A percentile compares a stretch with the other conserved stretches of the same genome.
phyloP scores from a whole-genome alignment of 345 rosid species.

The Eucalyptus melliodora region DNA sequence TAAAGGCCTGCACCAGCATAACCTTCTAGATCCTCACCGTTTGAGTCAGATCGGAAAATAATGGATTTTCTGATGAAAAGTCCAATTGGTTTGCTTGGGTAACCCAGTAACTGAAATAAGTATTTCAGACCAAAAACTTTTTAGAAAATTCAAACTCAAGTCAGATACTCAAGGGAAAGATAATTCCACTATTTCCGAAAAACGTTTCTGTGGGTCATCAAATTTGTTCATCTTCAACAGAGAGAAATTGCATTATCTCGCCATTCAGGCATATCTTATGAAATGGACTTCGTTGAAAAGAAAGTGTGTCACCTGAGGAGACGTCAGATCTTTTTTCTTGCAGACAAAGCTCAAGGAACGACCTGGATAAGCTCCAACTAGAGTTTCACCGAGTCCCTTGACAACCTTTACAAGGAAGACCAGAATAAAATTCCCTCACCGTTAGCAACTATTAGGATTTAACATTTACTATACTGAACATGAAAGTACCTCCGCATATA shows the following conservation, averaged over 20 bases:
- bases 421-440: not conserved
- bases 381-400: conserved; percentile 94
- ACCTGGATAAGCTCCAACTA: conserved; percentile 99
- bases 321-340: conserved; percentile 59
- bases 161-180: not conserved
- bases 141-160: not conserved
- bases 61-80: conserved; percentile 89
- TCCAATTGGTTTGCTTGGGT: conserved; percentile 95
- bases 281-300: not conserved
- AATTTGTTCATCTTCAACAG: not conserved
- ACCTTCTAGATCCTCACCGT: conserved; percentile 98
- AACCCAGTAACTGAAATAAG: conserved; percentile 63
- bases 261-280: not conserved
- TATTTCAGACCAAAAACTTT: not conserved
- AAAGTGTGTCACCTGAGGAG: conserved; percentile 54
- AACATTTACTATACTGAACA: not conserved
- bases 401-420: conserved; percentile 49
- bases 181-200: not conserved
- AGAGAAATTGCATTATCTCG: not conserved
- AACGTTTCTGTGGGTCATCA: not conserved
- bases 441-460: not conserved
- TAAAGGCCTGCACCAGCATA: conserved; percentile 99
- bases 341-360: conserved; percentile 89
- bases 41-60: conserved; percentile 93
- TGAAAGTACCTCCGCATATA: conserved; percentile 77